Percentiles rank a stretch among this genome's conserved stretches.
phyloP scores from a whole-genome alignment of 192 early-diverging fungal genomes.

The Coemansia sp. region DNA sequence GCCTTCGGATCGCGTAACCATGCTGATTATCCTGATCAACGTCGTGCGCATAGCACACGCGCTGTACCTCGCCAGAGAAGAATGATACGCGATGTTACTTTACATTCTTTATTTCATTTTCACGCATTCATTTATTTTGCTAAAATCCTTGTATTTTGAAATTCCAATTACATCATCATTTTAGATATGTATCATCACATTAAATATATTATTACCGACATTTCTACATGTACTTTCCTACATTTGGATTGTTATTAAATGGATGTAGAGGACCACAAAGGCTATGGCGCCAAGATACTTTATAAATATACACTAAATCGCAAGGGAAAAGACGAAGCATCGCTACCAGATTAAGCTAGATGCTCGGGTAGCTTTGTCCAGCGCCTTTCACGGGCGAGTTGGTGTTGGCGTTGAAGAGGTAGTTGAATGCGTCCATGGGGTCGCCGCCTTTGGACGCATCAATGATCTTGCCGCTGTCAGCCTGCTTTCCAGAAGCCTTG shows the following conservation, averaged over 20 bases:
- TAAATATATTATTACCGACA: neutral
- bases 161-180: no score
- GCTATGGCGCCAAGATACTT: neutral
- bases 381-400: neutral
- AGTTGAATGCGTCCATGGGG: conserved; percentile 1
- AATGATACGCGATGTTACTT: no score
- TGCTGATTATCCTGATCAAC: conserved; percentile 39
- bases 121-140: no score
- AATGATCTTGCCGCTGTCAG: neutral
- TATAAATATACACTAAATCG: neutral
- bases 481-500: neutral
- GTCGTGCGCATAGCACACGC: conserved; percentile 23
- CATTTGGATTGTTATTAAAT: neutral
- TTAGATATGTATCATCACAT: neutral
- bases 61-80: conserved; percentile 8
- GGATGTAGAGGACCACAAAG: neutral
- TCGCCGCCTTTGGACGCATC: neutral
- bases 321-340: neutral
- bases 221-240: neutral
- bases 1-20: conserved; percentile 25
- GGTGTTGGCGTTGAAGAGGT: conserved; percentile 3
- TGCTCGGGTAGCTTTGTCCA: neutral
- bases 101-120: no score
- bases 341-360: neutral
- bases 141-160: no score